Base-by-base conservation (phyloP, 495 filamentous ascomycete genomes). In the Tricharina praecox region DNA sequence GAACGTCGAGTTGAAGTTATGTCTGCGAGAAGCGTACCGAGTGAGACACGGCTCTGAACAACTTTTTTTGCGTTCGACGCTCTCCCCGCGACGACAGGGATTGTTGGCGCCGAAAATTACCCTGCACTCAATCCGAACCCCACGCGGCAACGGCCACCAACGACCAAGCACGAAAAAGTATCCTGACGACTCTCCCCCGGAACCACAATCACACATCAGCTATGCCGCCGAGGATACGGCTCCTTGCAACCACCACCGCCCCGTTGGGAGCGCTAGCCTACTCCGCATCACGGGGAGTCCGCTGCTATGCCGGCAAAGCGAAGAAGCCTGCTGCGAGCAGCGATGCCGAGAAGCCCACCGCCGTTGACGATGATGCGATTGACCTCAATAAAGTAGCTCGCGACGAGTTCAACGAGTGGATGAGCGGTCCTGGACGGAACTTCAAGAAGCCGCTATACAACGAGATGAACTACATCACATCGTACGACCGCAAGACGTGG, bases 391-490 rank as follows among this genome's bases (percentile, higher is more conserved):
- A 35, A 16, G 9, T n/a, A 13, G 26, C 30, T n/a, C 1, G 3
- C 2, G 45, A 26, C 19, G 34, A 38, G 1, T 48, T 30, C 34
- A 25, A 39, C 10, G 23, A 7, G 1, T 88, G 82, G 82, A 66
- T 86, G 9, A 69, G 70, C 41, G 70, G 66, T 7, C 67, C 70
- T 11, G 82, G 82, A 21, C 55, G 63, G 23, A 53, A 48, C 8
- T 73, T 77, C 42, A 73, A 73, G 42, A 59, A 72, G 18, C 76
- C 78, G 34, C 59, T 67, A 3, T 70, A 71, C 0, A 72, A 71
- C 18, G 61, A 65, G n/a, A 76, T 77, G 3, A 85, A 84, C 46
- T 85, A 85, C 53, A 54, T 86, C 36, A 66, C 66, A 37, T 63
- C 67, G 15, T 69, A 69, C 49, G 66, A 70, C 60, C 63, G 53